These are phyloP conservation scores for Cyberlindnera maritima DNA, from an alignment of 805 yeast genomes.

Conservation along the genomic window DNA sequence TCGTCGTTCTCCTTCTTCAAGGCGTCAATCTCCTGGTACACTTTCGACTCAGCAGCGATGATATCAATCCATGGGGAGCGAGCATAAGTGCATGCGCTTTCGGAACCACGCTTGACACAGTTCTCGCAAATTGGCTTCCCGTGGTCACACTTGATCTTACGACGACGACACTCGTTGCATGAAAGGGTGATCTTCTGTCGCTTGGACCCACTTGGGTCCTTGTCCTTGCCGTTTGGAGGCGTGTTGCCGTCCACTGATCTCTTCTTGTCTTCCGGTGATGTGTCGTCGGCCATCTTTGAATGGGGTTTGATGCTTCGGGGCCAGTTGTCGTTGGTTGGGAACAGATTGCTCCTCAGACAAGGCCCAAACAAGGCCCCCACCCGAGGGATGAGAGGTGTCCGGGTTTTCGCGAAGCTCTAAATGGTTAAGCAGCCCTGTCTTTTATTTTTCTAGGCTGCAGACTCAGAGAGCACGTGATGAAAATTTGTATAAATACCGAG, in stretches of 20 bases:
- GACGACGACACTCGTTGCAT: constrained; percentile 22
- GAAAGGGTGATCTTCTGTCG: constrained; percentile 21
- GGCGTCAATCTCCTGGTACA: constrained; percentile 22
- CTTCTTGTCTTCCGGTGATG: neutral
- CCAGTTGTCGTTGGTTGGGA: too few relatives aligned
- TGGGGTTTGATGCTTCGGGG: too few relatives aligned
- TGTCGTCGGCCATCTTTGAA: constrained; percentile 1
- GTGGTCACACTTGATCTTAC: constrained; percentile 25
- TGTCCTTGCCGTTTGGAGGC: neutral
- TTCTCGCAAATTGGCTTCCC: constrained; percentile 20
- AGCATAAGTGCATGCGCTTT: constrained; percentile 15
- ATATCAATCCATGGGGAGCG: constrained; percentile 25
- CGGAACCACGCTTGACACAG: constrained; percentile 17
- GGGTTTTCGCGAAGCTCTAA: too few relatives aligned
- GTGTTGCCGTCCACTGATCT: neutral
- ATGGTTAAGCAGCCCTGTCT: too few relatives aligned
- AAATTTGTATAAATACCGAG: too few relatives aligned
- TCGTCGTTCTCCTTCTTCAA: constrained; percentile 21
- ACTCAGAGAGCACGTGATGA: too few relatives aligned
- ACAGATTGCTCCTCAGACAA: too few relatives aligned
- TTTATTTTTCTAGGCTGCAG: too few relatives aligned
- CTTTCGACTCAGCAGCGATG: constrained; percentile 20
- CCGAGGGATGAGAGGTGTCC: too few relatives aligned
- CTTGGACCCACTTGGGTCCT: constrained; percentile 4
- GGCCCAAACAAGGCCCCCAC: too few relatives aligned